These are phyloP conservation scores for Cruciata laevipes DNA, from an alignment of 257 asterid species.

Conservation along the genomic window DNA sequence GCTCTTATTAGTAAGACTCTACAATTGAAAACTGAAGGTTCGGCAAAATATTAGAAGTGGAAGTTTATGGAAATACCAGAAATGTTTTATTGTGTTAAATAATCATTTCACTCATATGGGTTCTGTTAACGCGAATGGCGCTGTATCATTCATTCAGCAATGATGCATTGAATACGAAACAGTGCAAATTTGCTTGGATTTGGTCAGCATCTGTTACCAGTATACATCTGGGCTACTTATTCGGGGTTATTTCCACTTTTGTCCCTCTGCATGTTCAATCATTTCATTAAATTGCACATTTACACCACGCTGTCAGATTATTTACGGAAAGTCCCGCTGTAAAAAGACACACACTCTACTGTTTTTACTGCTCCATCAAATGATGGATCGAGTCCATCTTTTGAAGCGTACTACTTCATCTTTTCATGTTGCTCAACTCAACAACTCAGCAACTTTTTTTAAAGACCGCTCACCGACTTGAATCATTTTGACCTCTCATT, in stretches of 20 bases:
- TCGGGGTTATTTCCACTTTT: slow-evolving; percentile 4
- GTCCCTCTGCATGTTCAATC: slow-evolving; percentile 1
- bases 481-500: too few relatives aligned
- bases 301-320: slow-evolving; percentile 8
- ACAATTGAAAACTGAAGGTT: too few relatives aligned
- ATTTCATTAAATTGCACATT: slow-evolving; percentile 7
- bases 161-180: background rate
- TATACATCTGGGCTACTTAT: background rate
- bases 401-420: background rate
- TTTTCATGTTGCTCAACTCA: too few relatives aligned
- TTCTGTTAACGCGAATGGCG: background rate
- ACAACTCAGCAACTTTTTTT: too few relatives aligned
- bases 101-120: background rate
- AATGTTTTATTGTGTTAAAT: too few relatives aligned
- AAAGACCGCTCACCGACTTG: too few relatives aligned
- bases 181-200: background rate
- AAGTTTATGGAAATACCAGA: too few relatives aligned
- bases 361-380: background rate
- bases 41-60: too few relatives aligned
- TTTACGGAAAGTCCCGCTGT: background rate
- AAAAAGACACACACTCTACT: background rate
- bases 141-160: background rate
- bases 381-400: background rate
- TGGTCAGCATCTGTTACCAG: background rate
- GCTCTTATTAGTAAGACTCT: too few relatives aligned